Conservation (phyloP, 805 yeast genomes). For the Sugiyamaella valdiviana region DNA sequence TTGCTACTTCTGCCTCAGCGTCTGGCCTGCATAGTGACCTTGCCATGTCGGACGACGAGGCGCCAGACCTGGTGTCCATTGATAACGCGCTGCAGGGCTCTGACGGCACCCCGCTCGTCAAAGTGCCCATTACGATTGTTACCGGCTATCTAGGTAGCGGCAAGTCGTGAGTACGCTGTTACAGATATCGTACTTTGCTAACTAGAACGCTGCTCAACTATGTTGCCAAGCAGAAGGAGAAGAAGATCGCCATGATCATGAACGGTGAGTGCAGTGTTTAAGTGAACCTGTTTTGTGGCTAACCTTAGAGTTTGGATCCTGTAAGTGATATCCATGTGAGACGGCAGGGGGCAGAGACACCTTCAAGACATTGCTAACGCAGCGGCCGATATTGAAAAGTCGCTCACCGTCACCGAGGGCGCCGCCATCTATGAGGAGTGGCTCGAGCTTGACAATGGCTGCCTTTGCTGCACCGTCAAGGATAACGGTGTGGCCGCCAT, state of each 20-base stretch:
- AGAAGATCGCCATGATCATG: constrained; percentile 79
- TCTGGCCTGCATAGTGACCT: too few species aligned
- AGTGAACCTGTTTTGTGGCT: neutral
- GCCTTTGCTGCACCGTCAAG: constrained; percentile 92
- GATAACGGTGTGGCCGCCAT: constrained; percentile 94
- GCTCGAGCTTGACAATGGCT: constrained; percentile 95
- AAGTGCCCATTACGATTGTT: constrained; percentile 85
- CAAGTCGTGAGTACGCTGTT: constrained; percentile 53
- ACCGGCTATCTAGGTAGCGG: constrained; percentile 97
- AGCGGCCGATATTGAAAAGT: constrained; percentile 81
- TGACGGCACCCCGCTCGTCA: constrained; percentile 20
- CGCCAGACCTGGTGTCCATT: constrained; percentile 26
- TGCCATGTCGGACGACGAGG: constrained; percentile 19
- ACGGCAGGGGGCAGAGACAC: neutral
- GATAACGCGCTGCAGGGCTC: neutral
- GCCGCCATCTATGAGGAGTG: constrained; percentile 72
- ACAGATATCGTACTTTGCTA: too few species aligned
- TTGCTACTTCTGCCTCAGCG: neutral
- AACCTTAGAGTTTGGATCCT: constrained; percentile 26
- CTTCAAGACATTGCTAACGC: constrained; percentile 52
- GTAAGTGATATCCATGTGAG: constrained; percentile 10
- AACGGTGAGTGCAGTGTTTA: constrained; percentile 44
- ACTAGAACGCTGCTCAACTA: constrained; percentile 59
- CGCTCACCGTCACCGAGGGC: constrained; percentile 61
- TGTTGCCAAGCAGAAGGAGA: constrained; percentile 58